Evolutionary conservation across 371 early-diverging fungal genomes (phyloP).

Genomic region (Mucor indicus): DNA sequence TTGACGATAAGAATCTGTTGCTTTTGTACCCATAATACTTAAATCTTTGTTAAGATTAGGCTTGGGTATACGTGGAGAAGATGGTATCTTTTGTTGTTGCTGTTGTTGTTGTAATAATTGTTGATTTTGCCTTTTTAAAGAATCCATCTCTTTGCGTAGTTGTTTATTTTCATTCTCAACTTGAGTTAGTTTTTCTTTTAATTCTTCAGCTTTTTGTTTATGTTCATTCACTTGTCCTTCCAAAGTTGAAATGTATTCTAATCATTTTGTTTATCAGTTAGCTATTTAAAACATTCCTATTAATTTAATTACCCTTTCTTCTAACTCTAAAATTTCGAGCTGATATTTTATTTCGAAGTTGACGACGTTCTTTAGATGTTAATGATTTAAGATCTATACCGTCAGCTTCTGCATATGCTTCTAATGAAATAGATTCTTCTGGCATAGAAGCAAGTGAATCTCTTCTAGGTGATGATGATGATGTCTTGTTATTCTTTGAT

Average conservation of each 20-base stretch:
- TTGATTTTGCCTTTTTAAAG: slow-evolving; percentile 41
- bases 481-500: too few relatives aligned
- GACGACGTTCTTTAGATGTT: slow-evolving; percentile 80
- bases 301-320: slow-evolving; percentile 73
- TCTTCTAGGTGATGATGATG: too few relatives aligned
- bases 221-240: slow-evolving; percentile 75
- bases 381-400: slow-evolving; percentile 57
- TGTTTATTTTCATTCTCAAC: slow-evolving; percentile 59
- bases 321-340: slow-evolving; percentile 87
- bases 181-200: slow-evolving; percentile 40
- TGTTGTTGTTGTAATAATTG: slow-evolving; percentile 14
- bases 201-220: slow-evolving; percentile 52
- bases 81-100: too few relatives aligned
- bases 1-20: slow-evolving; percentile 46
- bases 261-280: too few relatives aligned
- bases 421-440: slow-evolving; percentile 19
- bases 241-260: slow-evolving; percentile 78
- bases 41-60: slow-evolving; percentile 48
- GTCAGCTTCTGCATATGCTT: slow-evolving; percentile 31
- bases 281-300: too few relatives aligned
- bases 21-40: slow-evolving; percentile 42
- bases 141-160: slow-evolving; percentile 55
- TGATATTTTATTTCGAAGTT: slow-evolving; percentile 85
- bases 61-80: slow-evolving; percentile 35
- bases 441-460: slow-evolving; percentile 9